Percentiles rank a stretch among this genome's conserved stretches.
Conservation (phyloP, 768 basidiomycete genomes). For the Pleurotus citrinopileatus region DNA sequence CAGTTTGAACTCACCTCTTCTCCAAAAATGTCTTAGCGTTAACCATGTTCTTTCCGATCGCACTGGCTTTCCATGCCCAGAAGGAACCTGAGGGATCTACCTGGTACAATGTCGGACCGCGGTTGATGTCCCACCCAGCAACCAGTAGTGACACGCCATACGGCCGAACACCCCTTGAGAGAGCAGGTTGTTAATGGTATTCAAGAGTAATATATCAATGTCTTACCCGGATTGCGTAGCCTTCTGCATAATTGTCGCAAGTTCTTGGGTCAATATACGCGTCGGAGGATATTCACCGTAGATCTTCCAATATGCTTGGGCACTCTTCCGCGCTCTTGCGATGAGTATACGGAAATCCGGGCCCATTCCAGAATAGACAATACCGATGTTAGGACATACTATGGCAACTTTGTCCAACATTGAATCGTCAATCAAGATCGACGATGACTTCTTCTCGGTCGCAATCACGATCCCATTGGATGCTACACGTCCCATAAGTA, state of each 20-base stretch:
- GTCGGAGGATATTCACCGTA: slow-evolving; percentile 99
- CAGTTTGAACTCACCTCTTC: slow-evolving; percentile 69
- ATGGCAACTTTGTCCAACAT: slow-evolving; percentile 97
- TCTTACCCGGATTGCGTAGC: slow-evolving; percentile 96
- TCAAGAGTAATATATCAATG: slow-evolving; percentile 16
- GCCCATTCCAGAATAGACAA: slow-evolving; percentile 99
- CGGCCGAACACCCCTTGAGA: slow-evolving; percentile 89
- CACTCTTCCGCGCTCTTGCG: slow-evolving; percentile 92
- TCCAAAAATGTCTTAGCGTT: slow-evolving; percentile 99
- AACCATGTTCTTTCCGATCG: slow-evolving; percentile 99
- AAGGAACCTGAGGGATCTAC: slow-evolving; percentile 98
- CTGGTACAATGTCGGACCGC: slow-evolving; percentile 97
- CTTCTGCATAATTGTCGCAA: slow-evolving; percentile 98
- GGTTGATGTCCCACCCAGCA: slow-evolving; percentile 92
- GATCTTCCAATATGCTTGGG: slow-evolving; percentile 99
- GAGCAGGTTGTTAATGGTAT: slow-evolving; percentile 27
- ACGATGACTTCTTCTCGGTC: slow-evolving; percentile 99
- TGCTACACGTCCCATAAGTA: slow-evolving; percentile 46
- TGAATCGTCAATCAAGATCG: slow-evolving; percentile 95
- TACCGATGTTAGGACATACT: slow-evolving; percentile 98
- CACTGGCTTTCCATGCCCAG: slow-evolving; percentile 99
- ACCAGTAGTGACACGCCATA: slow-evolving; percentile 97
- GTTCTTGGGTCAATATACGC: slow-evolving; percentile 92
- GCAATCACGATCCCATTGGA: slow-evolving; percentile 99
- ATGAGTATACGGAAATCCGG: slow-evolving; percentile 97